These are phyloP conservation scores for Acacia acuminata DNA, from an alignment of 306 rosid genomes.

Conservation along the genomic window DNA sequence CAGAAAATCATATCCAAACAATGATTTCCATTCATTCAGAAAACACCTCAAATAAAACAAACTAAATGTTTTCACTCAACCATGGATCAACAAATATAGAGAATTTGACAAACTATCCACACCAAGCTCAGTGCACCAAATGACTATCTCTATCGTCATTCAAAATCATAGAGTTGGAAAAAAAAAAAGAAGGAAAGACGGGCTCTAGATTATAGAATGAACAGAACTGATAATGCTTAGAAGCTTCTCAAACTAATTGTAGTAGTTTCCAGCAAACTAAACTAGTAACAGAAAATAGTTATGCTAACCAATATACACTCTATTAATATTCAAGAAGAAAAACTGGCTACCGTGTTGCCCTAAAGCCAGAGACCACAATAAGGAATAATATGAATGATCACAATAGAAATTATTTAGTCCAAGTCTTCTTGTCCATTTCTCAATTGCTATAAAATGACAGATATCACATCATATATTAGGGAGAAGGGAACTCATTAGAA, in stretches of 20 bases:
- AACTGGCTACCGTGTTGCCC: neutral
- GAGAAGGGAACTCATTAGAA: slow-evolving; percentile 1
- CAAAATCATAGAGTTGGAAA: neutral
- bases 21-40: slow-evolving; percentile 13
- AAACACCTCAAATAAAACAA: neutral
- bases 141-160: neutral
- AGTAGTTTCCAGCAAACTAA: too few relatives aligned
- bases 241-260: neutral
- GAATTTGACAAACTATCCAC: slow-evolving; percentile 13
- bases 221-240: slow-evolving; percentile 2
- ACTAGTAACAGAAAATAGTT: too few relatives aligned
- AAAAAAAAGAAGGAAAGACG: neutral
- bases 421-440: slow-evolving; percentile 1
- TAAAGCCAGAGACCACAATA: neutral
- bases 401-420: slow-evolving; percentile 3
- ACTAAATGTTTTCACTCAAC: slow-evolving; percentile 8
- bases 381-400: neutral
- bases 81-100: neutral
- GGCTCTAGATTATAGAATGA: neutral
- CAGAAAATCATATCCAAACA: slow-evolving; percentile 15
- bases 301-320: too few relatives aligned
- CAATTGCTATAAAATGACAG: neutral
- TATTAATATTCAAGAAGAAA: neutral
- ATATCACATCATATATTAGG: neutral
- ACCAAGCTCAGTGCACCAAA: neutral